Evolutionary conservation across 2,329 filamentous ascomycete genomes (phyloP).

Genomic region (Ophiocordyceps sinensis): DNA sequence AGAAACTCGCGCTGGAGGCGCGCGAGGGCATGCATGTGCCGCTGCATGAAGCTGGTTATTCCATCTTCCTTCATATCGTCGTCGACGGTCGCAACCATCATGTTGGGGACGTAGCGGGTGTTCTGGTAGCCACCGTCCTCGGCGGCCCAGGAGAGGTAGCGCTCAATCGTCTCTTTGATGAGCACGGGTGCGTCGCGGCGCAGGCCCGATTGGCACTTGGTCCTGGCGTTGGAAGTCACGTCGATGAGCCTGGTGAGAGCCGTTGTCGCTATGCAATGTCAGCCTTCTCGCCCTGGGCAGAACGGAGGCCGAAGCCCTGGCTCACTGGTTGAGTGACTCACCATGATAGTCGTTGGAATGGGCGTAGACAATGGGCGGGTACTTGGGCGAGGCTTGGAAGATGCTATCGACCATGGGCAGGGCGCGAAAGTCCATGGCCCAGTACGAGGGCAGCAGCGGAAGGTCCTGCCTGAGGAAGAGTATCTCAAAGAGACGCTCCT

Average conservation of each 20-base stretch:
- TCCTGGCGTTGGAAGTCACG: constrained; percentile 20
- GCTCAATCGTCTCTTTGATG: constrained; percentile 20
- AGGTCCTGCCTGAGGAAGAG: constrained; percentile 25
- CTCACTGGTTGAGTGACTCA: constrained; percentile 8
- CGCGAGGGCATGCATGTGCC: constrained; percentile 20
- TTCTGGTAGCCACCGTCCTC: constrained; percentile 22
- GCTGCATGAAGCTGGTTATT: constrained; percentile 20
- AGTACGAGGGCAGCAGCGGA: constrained; percentile 24
- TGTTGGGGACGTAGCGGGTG: constrained; percentile 22
- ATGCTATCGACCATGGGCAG: constrained; percentile 23
- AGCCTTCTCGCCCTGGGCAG: neutral
- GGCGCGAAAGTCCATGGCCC: constrained; percentile 24
- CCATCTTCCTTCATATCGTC: constrained; percentile 11
- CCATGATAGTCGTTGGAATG: constrained; percentile 22
- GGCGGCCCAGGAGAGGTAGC: constrained; percentile 25
- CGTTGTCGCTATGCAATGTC: constrained; percentile 17
- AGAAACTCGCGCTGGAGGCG: constrained; percentile 21
- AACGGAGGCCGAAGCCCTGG: neutral
- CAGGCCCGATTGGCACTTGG: constrained; percentile 19
- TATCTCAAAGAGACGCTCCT: constrained; percentile 28
- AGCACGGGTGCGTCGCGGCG: constrained; percentile 14
- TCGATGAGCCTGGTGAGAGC: constrained; percentile 24
- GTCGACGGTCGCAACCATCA: constrained; percentile 22
- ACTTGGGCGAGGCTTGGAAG: constrained; percentile 17
- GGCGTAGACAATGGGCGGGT: constrained; percentile 23